Base-by-base conservation (phyloP, 352 stramenopile genomes). In the Globisporangium cylindrosporum region DNA sequence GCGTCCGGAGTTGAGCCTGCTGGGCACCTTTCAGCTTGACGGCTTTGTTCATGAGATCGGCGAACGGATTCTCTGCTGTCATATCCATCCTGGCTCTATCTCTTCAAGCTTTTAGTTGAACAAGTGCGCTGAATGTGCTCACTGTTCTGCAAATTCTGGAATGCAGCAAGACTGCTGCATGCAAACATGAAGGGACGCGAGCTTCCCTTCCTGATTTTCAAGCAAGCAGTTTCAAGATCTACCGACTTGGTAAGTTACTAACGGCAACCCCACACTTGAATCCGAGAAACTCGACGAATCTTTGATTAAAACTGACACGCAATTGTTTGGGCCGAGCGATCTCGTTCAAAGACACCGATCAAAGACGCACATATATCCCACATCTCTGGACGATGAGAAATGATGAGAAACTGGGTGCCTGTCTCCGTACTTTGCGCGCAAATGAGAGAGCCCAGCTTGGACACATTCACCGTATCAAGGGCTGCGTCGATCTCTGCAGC, bases 21-120 rank as follows among this genome's bases (percentile, higher is more conserved):
- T 95, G 88, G 14, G 85, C 80, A 5, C 83, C 82, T 67, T 95
- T 95, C 20, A 95, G 73, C 81, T 93, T 94, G 15, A 93, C 88
- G 10, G 86, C 88, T 61, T 95, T 92, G 71, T 70, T 88, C 86
- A 95, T 95, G 58, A 95, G 70, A 62, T 94, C 87, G 3, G 74
- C 83, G 29, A 95, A 95, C 69, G 88, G 88, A 53, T 92, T 92
- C 43, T 84, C 82, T 0, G 79, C 79, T 15, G 79, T 76, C 59
- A 89, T 62, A 49, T 90, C 81, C 83, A 93, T 91, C 63, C 56
- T 81, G 38, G 7, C 15, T 15, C 15, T 27, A 46, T 24, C 27
- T 36, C 27, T 54, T 22, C 22, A 32, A 27, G 38, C 38, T 32
- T 25, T 36, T 10, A 1, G 7, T 27, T n/a, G 20, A 12, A 32